phyloP scores from a whole-genome alignment of 768 basidiomycete genomes.

The Tulasnella sp. region DNA sequence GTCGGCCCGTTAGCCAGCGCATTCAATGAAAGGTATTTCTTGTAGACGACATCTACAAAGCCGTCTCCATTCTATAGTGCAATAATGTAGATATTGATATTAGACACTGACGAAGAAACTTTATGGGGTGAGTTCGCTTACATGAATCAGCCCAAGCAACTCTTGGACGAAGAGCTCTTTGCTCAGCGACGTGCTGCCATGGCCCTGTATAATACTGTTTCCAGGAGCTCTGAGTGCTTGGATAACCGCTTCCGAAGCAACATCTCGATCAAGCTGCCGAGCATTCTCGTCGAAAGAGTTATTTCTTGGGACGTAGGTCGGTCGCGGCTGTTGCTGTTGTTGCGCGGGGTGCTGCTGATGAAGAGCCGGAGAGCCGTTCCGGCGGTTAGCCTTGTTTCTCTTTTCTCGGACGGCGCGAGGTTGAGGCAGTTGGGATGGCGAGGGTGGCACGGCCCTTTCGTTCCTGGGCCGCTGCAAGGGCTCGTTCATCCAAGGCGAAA shows the following conservation, averaged over 20 bases:
- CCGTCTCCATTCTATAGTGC: background rate
- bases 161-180: constrained; percentile 23
- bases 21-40: constrained; percentile 2
- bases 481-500: constrained; percentile 24
- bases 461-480: constrained; percentile 12
- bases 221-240: background rate
- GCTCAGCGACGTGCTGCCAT: constrained; percentile 9
- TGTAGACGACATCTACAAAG: constrained; percentile 19
- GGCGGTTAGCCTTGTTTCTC: background rate
- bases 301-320: constrained; percentile 14
- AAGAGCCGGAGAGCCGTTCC: background rate
- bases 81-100: background rate
- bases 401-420: constrained; percentile 23
- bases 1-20: background rate
- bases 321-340: constrained; percentile 14
- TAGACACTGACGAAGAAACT: background rate
- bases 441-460: constrained; percentile 7
- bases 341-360: background rate
- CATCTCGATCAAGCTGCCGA: constrained; percentile 2
- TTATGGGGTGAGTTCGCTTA: background rate
- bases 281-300: constrained; percentile 7
- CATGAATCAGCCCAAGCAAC: constrained; percentile 22
- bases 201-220: background rate
- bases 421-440: constrained; percentile 17
- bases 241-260: constrained; percentile 7